phyloP scores from a whole-genome alignment of 306 rosid genomes.

The Trifolium pratense region DNA sequence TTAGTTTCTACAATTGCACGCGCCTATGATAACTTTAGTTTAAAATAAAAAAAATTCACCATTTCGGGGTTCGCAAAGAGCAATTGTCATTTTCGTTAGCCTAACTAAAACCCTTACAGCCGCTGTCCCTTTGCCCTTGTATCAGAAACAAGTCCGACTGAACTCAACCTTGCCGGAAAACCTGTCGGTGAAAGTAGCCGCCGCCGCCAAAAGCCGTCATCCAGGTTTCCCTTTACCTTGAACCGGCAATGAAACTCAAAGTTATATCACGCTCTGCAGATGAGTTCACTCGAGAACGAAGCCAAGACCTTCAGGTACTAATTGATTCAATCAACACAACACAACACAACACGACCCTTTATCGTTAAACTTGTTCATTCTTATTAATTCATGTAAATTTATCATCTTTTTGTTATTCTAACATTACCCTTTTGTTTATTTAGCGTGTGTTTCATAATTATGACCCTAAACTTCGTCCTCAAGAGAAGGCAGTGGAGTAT shows the following conservation, averaged over 20 bases:
- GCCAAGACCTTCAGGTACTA: conserved; percentile 95
- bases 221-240: too few relatives aligned
- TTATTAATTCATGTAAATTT: not conserved
- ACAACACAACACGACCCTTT: not conserved
- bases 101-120: too few relatives aligned
- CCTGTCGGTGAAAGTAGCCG: not conserved
- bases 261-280: conserved; percentile 85
- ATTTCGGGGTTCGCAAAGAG: too few relatives aligned
- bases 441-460: conserved; percentile 88
- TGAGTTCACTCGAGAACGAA: conserved; percentile 88
- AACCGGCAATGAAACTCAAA: conserved; percentile 60
- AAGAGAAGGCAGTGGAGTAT: conserved; percentile 91
- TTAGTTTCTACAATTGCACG: too few relatives aligned
- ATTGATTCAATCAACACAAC: conserved; percentile 16
- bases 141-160: not conserved
- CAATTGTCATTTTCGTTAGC: too few relatives aligned
- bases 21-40: too few relatives aligned
- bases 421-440: conserved; percentile 1
- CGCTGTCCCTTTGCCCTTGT: not conserved
- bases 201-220: not conserved
- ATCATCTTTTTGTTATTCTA: not conserved
- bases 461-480: conserved; percentile 82
- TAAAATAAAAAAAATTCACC: too few relatives aligned
- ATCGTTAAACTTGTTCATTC: not conserved
- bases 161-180: not conserved